Evolutionary conservation across 306 rosid genomes (phyloP).

Genomic region (Adenanthera pavonina): DNA sequence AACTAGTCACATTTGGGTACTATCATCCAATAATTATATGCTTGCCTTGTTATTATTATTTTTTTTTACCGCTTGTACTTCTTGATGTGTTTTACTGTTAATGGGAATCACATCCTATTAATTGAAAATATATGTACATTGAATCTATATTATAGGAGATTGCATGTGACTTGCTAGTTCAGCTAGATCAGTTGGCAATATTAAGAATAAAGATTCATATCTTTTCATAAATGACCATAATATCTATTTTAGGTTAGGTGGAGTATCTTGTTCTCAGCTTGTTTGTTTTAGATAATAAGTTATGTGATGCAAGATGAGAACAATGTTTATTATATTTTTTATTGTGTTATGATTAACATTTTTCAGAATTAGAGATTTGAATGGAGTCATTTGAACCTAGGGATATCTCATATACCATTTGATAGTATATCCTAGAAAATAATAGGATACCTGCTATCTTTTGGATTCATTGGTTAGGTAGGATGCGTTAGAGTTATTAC

Average conservation of each 20-base stretch:
- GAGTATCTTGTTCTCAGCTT: neutral
- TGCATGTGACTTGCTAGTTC: conserved; percentile 37
- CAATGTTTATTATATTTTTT: neutral
- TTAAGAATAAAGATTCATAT: neutral
- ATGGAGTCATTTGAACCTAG: too few species aligned
- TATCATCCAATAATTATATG: conserved; percentile 15
- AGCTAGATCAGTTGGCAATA: conserved; percentile 26
- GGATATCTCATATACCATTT: too few species aligned
- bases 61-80: neutral
- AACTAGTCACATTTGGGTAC: conserved; percentile 38
- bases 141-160: conserved; percentile 18
- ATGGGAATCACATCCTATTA: neutral
- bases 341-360: too few species aligned
- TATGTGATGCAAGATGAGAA: neutral
- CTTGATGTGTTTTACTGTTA: neutral
- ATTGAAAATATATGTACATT: neutral
- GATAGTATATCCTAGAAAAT: too few species aligned
- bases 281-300: neutral
- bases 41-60: neutral
- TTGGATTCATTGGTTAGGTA: too few species aligned
- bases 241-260: neutral
- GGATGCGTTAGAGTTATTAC: too few species aligned
- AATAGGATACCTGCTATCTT: too few species aligned
- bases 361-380: neutral
- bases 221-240: neutral